Conservation (phyloP, 768 basidiomycete genomes). For the Gymnopilus dilepis region DNA sequence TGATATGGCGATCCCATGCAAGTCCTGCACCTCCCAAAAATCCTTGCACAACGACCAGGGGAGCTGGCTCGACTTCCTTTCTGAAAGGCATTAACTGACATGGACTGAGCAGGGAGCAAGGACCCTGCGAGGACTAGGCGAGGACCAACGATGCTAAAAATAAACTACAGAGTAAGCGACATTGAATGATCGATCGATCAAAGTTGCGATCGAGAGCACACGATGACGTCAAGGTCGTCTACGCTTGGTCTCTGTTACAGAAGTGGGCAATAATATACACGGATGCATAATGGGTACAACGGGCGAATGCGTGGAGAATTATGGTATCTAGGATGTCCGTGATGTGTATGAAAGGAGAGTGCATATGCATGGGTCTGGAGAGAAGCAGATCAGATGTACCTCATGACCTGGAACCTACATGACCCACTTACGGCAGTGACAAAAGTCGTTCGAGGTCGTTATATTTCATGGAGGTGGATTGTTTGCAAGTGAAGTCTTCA, state of each 20-base stretch:
- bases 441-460: slow-evolving; percentile 13
- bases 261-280: background rate
- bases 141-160: background rate
- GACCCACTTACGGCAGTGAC: slow-evolving; percentile 20
- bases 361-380: slow-evolving; percentile 13
- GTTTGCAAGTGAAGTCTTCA: too few relatives aligned
- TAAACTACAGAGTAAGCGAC: background rate
- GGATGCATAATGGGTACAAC: slow-evolving; percentile 12
- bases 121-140: background rate
- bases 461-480: slow-evolving; percentile 16
- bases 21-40: slow-evolving; percentile 46
- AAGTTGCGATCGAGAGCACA: background rate
- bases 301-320: slow-evolving; percentile 17
- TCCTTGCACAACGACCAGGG: slow-evolving; percentile 54
- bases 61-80: slow-evolving; percentile 28
- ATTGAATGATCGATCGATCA: slow-evolving; percentile 9
- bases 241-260: too few relatives aligned
- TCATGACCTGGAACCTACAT: background rate
- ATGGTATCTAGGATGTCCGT: slow-evolving; percentile 22
- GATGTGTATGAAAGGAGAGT: slow-evolving; percentile 4
- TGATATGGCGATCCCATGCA: slow-evolving; percentile 43
- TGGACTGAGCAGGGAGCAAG: background rate
- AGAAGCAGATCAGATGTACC: background rate
- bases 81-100: background rate
- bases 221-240: background rate